Base-by-base conservation (phyloP, 768 basidiomycete species). In the Suillus clintonianus region DNA sequence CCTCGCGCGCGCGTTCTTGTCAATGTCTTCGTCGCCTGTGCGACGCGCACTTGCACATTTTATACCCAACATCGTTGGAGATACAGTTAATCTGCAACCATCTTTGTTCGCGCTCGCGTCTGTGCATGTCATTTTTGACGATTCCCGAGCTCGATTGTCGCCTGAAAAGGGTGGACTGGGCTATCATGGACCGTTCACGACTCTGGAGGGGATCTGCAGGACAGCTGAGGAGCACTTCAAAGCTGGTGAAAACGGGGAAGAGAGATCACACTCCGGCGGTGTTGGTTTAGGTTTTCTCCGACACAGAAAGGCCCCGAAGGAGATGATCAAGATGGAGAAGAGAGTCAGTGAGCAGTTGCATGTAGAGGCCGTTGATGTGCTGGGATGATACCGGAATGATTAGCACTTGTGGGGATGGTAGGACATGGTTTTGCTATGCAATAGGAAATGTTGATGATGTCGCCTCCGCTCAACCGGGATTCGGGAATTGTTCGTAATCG, bases 121-220 rank as follows among this genome's bases (percentile, higher is more conserved):
- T 24, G 77, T 86, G 1, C 87, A 89, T 66, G 70, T 89, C 54
- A 79, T 89, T 34, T 87, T 88, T 60, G 86, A 89, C 53, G 88
- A 89, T 69, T 85, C 86, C n/a, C 82, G 86, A 45, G 88, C 88
- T 30, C 79, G 87, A 4, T 71, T 85, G 45, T 67, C 83, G 5
- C 83, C 86, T 0, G 72, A 76, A 53, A 76, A 86, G 62, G 88
- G 88, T 5, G 88, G 88, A 2, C 77, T 90, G n/a, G 88, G 87
- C 32, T 90, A 89, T 69, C 69, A 73, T 37, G 86, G 87, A 11
- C 74, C 78, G 1, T 89, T 85, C 79, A 88, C 83, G 4, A 87
- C 86, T 11, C 61, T 85, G 14, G 79, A 87, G 67, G 89, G 83
- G 1, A 61, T 88, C n/a, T 80, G 84, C 67, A 85, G 83, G 69